Conservation (phyloP, 352 stramenopile genomes). For the Phytopythium montanum region DNA sequence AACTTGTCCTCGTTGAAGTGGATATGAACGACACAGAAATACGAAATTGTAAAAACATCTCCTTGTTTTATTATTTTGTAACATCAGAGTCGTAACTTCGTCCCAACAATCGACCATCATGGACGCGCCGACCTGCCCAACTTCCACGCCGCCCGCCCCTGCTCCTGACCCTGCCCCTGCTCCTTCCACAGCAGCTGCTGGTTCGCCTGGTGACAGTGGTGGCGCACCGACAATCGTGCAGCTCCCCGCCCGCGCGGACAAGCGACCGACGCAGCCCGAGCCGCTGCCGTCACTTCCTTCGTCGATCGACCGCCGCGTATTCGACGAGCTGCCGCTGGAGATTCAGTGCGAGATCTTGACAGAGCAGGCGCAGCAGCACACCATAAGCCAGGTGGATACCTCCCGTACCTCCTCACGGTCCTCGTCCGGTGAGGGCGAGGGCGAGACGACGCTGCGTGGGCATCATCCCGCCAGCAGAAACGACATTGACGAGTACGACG, state of each 20-base stretch:
- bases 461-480: neutral
- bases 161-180: neutral
- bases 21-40: no score
- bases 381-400: neutral
- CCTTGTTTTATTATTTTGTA: no score
- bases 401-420: neutral
- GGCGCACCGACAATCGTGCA: slow-evolving; percentile 7
- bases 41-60: no score
- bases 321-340: slow-evolving; percentile 47
- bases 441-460: neutral
- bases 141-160: neutral
- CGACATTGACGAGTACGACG: slow-evolving; percentile 5
- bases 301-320: slow-evolving; percentile 41
- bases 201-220: neutral
- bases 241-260: slow-evolving; percentile 4
- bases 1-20: neutral
- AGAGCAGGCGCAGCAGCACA: neutral
- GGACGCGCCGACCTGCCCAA: neutral
- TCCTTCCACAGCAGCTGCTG: neutral
- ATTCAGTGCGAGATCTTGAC: slow-evolving; percentile 51
- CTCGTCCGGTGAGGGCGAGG: slow-evolving; percentile 1
- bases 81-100: no score
- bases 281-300: slow-evolving; percentile 1
- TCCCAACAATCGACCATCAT: neutral
- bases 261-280: neutral